Conservation (phyloP, 306 rosid genomes). For the Mucuna pruriens region DNA sequence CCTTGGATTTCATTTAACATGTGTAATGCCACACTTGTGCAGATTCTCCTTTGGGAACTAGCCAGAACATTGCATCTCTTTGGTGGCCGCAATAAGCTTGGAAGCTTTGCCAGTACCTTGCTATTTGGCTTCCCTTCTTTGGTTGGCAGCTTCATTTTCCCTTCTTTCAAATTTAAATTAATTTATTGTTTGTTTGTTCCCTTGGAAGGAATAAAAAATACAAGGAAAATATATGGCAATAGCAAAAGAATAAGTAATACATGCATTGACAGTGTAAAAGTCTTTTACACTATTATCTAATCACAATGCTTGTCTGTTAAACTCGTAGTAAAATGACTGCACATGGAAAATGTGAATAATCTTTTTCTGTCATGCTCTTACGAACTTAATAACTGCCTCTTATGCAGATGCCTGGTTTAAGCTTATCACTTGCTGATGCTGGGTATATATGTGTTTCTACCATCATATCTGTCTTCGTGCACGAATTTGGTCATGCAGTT, state of each 20-base stretch:
- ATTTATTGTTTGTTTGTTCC: background rate
- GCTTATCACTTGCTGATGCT: constrained; percentile 59
- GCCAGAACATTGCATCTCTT: constrained; percentile 54
- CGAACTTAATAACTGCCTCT: constrained; percentile 3
- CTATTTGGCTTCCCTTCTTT: constrained; percentile 61
- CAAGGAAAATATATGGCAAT: background rate
- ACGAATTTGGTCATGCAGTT: constrained; percentile 86
- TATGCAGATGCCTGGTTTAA: constrained; percentile 47
- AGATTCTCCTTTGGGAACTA: constrained; percentile 72
- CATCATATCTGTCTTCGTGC: constrained; percentile 62
- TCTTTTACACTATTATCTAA: no score
- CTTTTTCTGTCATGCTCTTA: constrained; percentile 1
- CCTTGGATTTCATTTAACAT: background rate
- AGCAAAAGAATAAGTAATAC: no score
- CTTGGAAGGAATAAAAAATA: background rate
- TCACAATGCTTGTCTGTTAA: no score
- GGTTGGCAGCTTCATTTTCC: constrained; percentile 37
- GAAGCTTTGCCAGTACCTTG: constrained; percentile 33
- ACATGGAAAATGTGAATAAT: constrained; percentile 17
- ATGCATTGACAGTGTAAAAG: no score
- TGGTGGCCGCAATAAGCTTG: constrained; percentile 33
- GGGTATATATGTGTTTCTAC: constrained; percentile 67
- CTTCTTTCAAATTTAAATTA: constrained; percentile 7
- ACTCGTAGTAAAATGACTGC: no score
- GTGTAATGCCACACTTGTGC: background rate